A percentile compares a stretch with the other conserved stretches of the same genome.
Conservation (phyloP, 2,329 filamentous ascomycete species). For the Trichoderma sp. region DNA sequence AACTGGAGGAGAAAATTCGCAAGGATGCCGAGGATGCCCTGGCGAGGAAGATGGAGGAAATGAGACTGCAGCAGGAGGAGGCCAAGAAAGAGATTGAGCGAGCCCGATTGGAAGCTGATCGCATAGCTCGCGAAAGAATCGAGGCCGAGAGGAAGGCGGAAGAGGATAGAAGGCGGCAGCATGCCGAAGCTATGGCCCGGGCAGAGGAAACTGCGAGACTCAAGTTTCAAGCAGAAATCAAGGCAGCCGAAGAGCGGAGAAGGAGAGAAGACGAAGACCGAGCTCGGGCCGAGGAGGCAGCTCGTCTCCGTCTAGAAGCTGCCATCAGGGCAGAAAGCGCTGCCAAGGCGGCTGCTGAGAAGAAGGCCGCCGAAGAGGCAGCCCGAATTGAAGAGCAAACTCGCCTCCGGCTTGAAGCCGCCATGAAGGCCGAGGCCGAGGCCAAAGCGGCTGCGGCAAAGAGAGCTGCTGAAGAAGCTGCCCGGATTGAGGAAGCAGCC, state of each 20-base stretch:
- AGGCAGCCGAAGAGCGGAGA: conserved; percentile 46
- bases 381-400: conserved; percentile 51
- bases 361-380: conserved; percentile 40
- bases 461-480: conserved; percentile 46
- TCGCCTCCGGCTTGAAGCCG: conserved; percentile 43
- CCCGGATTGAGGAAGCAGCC: conserved; percentile 42
- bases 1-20: conserved; percentile 48
- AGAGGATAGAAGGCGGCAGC: conserved; percentile 45
- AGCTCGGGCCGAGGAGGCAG: conserved; percentile 50
- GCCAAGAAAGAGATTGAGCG: conserved; percentile 50
- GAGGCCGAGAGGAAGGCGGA: conserved; percentile 47
- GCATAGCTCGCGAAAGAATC: conserved; percentile 46
- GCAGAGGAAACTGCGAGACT: conserved; percentile 41
- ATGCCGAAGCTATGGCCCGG: conserved; percentile 38
- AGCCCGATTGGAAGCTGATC: conserved; percentile 49
- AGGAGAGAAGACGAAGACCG: conserved; percentile 43
- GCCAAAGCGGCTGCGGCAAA: conserved; percentile 45
- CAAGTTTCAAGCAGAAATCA: conserved; percentile 44
- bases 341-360: conserved; percentile 44
- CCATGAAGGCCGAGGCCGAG: conserved; percentile 44
- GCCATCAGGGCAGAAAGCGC: conserved; percentile 45
- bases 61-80: conserved; percentile 46
- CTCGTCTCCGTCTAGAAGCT: conserved; percentile 43
- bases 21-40: conserved; percentile 50
- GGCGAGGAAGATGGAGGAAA: conserved; percentile 43